Conservation (phyloP, 176 grass and related monocot species). For the Phragmites australis region DNA sequence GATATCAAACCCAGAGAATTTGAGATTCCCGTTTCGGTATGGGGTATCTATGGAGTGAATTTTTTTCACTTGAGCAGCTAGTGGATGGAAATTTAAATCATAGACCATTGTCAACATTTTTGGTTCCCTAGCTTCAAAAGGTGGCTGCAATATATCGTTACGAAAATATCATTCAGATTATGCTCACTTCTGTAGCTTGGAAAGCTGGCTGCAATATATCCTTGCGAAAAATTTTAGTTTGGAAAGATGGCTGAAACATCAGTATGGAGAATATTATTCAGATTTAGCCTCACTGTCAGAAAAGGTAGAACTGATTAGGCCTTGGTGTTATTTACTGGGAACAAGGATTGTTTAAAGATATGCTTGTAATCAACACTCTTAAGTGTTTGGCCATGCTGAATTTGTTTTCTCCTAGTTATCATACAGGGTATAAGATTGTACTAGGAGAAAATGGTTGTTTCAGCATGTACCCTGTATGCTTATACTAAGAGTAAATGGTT, state of each 20-base stretch:
- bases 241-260: slow-evolving; percentile 9
- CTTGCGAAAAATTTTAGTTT: background rate
- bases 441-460: background rate
- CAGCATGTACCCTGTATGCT: background rate
- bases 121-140: background rate
- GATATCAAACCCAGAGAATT: background rate
- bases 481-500: background rate
- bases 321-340: background rate
- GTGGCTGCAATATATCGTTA: background rate
- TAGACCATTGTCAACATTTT: background rate
- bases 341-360: background rate
- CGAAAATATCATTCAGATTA: background rate
- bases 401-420: background rate
- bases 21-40: background rate
- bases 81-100: background rate
- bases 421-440: background rate
- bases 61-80: background rate
- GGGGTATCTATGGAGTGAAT: background rate
- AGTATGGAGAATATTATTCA: background rate
- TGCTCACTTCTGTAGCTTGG: background rate
- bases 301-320: background rate
- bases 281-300: background rate
- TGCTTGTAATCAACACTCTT: background rate
- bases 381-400: background rate
- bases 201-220: slow-evolving; percentile 5